These are phyloP conservation scores for Eudorina sp. DNA, from an alignment of 139 green algal genomes.

Conservation along the genomic window DNA sequence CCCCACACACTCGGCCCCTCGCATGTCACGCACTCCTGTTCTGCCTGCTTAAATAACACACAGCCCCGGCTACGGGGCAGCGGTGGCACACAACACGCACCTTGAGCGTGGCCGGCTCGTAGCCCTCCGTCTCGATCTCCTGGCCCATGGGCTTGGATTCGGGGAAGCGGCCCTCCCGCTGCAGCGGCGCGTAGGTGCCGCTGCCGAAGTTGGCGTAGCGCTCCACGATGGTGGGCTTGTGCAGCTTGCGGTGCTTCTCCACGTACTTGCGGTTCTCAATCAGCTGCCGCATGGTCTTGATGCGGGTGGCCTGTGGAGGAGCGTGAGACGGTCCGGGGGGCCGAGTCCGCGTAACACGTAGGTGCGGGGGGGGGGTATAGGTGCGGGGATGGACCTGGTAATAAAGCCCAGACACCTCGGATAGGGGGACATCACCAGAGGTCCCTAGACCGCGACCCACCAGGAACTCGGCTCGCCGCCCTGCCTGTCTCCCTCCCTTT, in stretches of 20 bases:
- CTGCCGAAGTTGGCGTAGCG: slow-evolving; percentile 78
- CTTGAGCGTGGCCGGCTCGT: slow-evolving; percentile 61
- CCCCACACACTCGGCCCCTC: not conserved
- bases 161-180: slow-evolving; percentile 77
- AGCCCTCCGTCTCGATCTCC: slow-evolving; percentile 76
- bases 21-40: too few relatives aligned
- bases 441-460: too few relatives aligned
- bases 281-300: slow-evolving; percentile 83
- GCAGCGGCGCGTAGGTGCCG: slow-evolving; percentile 79
- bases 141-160: slow-evolving; percentile 64
- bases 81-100: not conserved
- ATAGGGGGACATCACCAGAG: too few relatives aligned
- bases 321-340: not conserved
- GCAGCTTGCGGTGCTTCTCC: slow-evolving; percentile 65
- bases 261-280: slow-evolving; percentile 71
- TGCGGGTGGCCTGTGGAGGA: slow-evolving; percentile 51
- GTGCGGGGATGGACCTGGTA: too few relatives aligned
- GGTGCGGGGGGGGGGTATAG: not conserved
- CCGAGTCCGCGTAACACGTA: too few relatives aligned
- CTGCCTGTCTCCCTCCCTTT: too few relatives aligned
- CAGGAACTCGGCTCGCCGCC: too few relatives aligned
- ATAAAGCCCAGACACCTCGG: too few relatives aligned
- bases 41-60: too few relatives aligned
- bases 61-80: not conserved
- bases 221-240: slow-evolving; percentile 65